These are phyloP conservation scores for Pleurotus ostreatus DNA, from an alignment of 768 basidiomycete species.

Conservation along the genomic window DNA sequence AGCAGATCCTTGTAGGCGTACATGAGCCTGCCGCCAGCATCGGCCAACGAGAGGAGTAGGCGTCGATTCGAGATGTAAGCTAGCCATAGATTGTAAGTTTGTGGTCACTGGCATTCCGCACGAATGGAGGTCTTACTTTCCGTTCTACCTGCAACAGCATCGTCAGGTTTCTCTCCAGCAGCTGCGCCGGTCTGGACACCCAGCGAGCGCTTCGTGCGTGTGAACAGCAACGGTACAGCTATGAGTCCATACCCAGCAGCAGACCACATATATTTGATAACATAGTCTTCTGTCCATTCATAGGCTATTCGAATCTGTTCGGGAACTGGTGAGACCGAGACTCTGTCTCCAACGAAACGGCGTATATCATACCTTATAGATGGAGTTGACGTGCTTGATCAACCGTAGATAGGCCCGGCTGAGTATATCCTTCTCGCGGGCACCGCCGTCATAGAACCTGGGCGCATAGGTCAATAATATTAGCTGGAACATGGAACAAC, in stretches of 20 bases:
- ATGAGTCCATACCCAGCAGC: constrained; percentile 90
- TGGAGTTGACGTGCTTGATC: constrained; percentile 86
- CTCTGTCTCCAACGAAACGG: no score
- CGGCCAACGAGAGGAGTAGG: constrained; percentile 89
- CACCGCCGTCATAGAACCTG: constrained; percentile 91
- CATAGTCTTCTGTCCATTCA: constrained; percentile 95
- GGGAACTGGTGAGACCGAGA: no score
- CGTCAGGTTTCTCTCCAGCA: constrained; percentile 20
- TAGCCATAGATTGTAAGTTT: constrained; percentile 10
- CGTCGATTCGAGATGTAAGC: constrained; percentile 92
- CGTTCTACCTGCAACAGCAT: constrained; percentile 43
- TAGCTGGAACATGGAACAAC: background rate
- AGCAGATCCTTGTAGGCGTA: constrained; percentile 95
- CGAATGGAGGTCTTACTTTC: constrained; percentile 31
- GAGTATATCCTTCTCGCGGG: constrained; percentile 79
- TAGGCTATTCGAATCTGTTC: constrained; percentile 81
- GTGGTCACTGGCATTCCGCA: background rate
- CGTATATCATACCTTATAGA: constrained; percentile 65
- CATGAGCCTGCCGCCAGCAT: constrained; percentile 94
- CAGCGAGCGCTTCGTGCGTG: constrained; percentile 41
- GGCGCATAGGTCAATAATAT: background rate
- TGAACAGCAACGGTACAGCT: constrained; percentile 83
- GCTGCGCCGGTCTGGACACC: constrained; percentile 21
- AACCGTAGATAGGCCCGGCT: constrained; percentile 71
- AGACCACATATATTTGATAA: constrained; percentile 96